phyloP scores from a whole-genome alignment of 345 rosid genomes.

The Lepidium africanum region DNA sequence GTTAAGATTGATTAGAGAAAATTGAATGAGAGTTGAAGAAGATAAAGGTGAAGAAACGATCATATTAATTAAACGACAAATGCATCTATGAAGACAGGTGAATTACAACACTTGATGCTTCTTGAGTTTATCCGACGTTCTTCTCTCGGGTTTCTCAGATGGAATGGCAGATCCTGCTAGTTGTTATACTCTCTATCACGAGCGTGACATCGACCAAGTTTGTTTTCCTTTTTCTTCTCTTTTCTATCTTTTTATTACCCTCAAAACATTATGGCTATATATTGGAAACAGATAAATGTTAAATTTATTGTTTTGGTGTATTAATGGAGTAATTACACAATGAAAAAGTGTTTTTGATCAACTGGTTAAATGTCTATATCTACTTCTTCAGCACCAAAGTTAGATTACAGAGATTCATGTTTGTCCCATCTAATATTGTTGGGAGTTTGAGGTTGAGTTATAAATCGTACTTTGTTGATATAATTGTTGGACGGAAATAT shows the following conservation, averaged over 20 bases:
- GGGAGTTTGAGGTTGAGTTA: no score
- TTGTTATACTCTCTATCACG: conserved; percentile 48
- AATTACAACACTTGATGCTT: conserved; percentile 45
- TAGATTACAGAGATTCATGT: no score
- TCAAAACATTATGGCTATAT: not conserved
- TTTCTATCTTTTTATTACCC: not conserved
- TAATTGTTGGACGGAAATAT: no score
- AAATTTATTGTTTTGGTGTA: not conserved
- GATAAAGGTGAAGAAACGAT: conserved; percentile 22
- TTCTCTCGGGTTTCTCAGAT: conserved; percentile 61
- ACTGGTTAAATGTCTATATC: no score
- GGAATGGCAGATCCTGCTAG: conserved; percentile 99
- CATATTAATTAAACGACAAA: conserved; percentile 27
- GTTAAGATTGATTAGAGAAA: not conserved
- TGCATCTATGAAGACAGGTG: conserved; percentile 91
- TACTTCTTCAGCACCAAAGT: no score
- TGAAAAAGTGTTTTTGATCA: no score
- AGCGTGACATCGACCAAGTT: conserved; percentile 90
- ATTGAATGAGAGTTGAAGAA: conserved; percentile 38
- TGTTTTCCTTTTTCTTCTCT: not conserved
- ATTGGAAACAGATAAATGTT: not conserved
- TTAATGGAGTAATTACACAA: not conserved
- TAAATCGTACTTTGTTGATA: no score
- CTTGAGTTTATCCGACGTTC: conserved; percentile 43
- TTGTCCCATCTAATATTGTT: no score